Evolutionary conservation across 371 early-diverging fungal genomes (phyloP).

Genomic region (Blakeslea trispora): DNA sequence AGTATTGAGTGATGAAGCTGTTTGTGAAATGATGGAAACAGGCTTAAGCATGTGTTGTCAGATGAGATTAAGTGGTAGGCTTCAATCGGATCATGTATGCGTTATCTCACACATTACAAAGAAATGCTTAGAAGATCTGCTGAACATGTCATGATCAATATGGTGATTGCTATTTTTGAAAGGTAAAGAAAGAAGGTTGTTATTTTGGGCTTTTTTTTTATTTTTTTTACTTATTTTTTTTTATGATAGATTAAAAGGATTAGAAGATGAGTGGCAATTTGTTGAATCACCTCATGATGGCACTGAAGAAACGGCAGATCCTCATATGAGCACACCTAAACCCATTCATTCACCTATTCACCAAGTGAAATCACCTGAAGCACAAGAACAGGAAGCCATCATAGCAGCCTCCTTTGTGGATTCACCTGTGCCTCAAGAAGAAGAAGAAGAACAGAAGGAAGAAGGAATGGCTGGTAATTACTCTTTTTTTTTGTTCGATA

Average conservation of each 20-base stretch:
- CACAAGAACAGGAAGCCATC: slow-evolving; percentile 1
- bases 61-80: slow-evolving; percentile 82
- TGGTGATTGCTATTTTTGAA: slow-evolving; percentile 75
- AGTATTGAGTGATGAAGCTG: slow-evolving; percentile 83
- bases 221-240: no score
- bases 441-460: slow-evolving; percentile 9
- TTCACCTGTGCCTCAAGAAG: slow-evolving; percentile 10
- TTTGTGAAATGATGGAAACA: slow-evolving; percentile 96
- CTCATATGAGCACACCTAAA: slow-evolving; percentile 47
- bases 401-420: not conserved
- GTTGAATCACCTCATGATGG: slow-evolving; percentile 30
- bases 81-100: not conserved
- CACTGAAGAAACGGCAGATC: slow-evolving; percentile 22
- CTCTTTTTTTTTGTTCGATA: no score
- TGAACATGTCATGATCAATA: slow-evolving; percentile 77
- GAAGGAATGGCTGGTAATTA: no score
- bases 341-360: slow-evolving; percentile 31
- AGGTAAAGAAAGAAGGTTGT: slow-evolving; percentile 37
- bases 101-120: slow-evolving; percentile 16
- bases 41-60: slow-evolving; percentile 96
- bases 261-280: slow-evolving; percentile 51
- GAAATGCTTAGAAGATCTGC: slow-evolving; percentile 82
- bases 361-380: not conserved
- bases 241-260: slow-evolving; percentile 33
- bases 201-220: no score